Conservation (phyloP, 495 filamentous ascomycete species). For the Neurospora sp. region DNA sequence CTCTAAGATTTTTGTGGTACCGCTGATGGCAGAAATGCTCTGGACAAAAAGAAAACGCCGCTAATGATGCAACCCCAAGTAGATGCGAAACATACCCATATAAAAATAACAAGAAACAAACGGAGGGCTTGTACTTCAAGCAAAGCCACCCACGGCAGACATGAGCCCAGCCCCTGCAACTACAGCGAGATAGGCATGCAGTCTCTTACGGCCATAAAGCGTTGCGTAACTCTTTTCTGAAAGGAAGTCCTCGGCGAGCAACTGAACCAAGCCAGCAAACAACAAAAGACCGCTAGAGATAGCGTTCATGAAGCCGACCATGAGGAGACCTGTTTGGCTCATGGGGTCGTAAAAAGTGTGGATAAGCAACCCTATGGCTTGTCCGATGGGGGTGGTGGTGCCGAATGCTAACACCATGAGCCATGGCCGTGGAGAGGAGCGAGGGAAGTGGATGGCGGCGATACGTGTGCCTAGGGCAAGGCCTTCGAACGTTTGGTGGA, state of each 20-base stretch:
- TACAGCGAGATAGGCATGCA: constrained; percentile 70
- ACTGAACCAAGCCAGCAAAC: constrained; percentile 84
- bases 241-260: constrained; percentile 90
- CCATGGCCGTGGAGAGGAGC: constrained; percentile 57
- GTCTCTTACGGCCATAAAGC: constrained; percentile 57
- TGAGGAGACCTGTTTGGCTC: constrained; percentile 70
- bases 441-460: constrained; percentile 52
- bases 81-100: not conserved
- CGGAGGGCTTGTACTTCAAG: constrained; percentile 29
- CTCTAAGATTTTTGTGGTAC: not conserved
- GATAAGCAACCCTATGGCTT: constrained; percentile 74
- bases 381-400: constrained; percentile 80
- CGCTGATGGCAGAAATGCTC: not conserved
- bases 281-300: constrained; percentile 78
- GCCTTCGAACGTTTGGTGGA: constrained; percentile 72
- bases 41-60: not conserved
- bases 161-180: constrained; percentile 68
- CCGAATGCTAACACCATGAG: constrained; percentile 94
- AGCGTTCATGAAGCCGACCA: constrained; percentile 90
- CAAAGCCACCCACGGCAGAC: constrained; percentile 86
- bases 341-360: constrained; percentile 79
- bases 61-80: not conserved
- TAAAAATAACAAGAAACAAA: not conserved
- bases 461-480: constrained; percentile 66
- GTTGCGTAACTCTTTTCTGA: constrained; percentile 74